These are phyloP conservation scores for Fusarium vanettenii DNA, from an alignment of 2,329 filamentous ascomycete genomes.

Conservation along the genomic window DNA sequence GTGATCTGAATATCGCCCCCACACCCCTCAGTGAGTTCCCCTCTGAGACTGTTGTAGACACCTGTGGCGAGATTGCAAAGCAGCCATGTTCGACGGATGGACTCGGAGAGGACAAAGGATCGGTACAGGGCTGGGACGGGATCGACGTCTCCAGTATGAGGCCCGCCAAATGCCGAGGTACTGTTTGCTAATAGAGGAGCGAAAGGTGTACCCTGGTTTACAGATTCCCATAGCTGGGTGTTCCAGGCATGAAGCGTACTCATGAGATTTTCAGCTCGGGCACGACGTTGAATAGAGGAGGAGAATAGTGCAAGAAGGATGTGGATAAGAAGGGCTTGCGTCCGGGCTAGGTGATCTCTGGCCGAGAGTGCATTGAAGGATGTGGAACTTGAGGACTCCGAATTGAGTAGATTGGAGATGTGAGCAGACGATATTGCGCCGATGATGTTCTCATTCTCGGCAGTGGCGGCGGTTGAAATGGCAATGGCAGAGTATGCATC, in stretches of 20 bases:
- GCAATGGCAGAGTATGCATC: not conserved
- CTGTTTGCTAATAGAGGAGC: not conserved
- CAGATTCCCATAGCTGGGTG: not conserved
- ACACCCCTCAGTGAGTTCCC: not conserved
- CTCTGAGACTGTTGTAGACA: not conserved
- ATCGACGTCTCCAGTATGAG: not conserved
- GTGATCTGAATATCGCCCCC: not conserved
- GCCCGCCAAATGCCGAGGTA: not conserved
- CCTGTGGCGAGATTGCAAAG: not conserved
- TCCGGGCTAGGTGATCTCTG: not conserved
- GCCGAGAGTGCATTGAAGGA: not conserved
- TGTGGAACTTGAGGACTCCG: not conserved
- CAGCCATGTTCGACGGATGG: not conserved
- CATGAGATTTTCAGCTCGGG: not conserved
- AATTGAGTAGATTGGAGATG: not conserved
- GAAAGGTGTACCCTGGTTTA: not conserved
- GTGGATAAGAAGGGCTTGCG: not conserved
- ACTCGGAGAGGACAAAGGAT: not conserved
- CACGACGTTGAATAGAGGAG: not conserved
- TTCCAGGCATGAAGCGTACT: not conserved
- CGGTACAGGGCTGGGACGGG: not conserved
- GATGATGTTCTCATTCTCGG: not conserved
- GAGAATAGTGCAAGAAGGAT: constrained; percentile 1
- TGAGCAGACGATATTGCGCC: not conserved
- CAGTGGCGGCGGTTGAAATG: not conserved